A percentile compares a stretch with the other conserved stretches of the same genome.
These are phyloP conservation scores for Fusarium siculi DNA, from an alignment of 2,329 filamentous ascomycete genomes.

Conservation along the genomic window DNA sequence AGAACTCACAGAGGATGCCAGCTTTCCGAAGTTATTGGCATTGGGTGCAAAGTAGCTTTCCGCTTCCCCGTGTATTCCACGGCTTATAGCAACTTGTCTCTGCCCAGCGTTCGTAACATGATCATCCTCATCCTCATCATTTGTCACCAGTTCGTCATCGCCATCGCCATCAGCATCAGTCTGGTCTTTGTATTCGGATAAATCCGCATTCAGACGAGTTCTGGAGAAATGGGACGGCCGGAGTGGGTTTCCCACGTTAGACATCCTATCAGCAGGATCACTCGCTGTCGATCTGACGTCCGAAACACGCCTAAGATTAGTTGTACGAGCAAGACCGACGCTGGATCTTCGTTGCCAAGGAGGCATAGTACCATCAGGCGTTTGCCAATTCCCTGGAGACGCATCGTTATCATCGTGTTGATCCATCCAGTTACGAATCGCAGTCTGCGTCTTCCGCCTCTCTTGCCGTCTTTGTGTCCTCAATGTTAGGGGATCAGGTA, in stretches of 20 bases:
- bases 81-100: constrained; percentile 43
- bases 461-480: constrained; percentile 71
- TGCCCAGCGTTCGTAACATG: constrained; percentile 56
- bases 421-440: constrained; percentile 93
- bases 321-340: constrained; percentile 60
- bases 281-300: constrained; percentile 70
- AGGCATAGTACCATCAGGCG: constrained; percentile 57
- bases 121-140: constrained; percentile 76
- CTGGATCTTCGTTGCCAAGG: constrained; percentile 65
- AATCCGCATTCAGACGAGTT: constrained; percentile 50
- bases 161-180: constrained; percentile 90
- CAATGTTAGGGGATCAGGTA: constrained; percentile 72
- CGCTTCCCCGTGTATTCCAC: constrained; percentile 47
- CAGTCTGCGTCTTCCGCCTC: constrained; percentile 79
- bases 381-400: constrained; percentile 61
- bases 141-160: constrained; percentile 88
- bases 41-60: constrained; percentile 67
- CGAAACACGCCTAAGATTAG: constrained; percentile 61
- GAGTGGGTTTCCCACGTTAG: constrained; percentile 57
- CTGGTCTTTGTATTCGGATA: constrained; percentile 64
- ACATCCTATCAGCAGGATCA: constrained; percentile 71
- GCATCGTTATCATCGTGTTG: constrained; percentile 65
- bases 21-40: constrained; percentile 53
- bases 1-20: constrained; percentile 50
- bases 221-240: constrained; percentile 48